Conservation (phyloP, 148 eudicot genomes). For the Cornus suecica region DNA sequence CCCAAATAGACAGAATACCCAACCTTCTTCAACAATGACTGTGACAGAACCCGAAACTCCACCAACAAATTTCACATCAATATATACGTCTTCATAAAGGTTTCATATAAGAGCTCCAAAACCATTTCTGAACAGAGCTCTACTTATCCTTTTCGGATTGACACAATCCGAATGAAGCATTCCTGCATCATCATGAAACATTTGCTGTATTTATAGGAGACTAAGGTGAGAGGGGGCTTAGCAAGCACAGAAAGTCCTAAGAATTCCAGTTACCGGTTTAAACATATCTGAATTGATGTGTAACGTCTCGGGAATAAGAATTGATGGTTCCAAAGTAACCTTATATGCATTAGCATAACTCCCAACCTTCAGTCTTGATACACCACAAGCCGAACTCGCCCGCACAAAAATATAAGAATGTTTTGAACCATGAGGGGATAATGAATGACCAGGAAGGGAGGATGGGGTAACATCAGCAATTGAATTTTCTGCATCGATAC, state of each 20-base stretch:
- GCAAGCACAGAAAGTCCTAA: too few species aligned
- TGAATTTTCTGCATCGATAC: constrained; percentile 57
- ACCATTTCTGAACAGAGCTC: constrained; percentile 60
- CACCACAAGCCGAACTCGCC: constrained; percentile 60
- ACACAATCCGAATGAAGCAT: constrained; percentile 71
- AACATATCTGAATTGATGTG: constrained; percentile 76
- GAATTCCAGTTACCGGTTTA: constrained; percentile 55
- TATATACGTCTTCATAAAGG: constrained; percentile 72
- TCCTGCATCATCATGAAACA: constrained; percentile 38
- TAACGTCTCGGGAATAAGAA: constrained; percentile 69
- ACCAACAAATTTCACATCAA: constrained; percentile 76
- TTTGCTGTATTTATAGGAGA: neutral
- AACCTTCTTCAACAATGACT: constrained; percentile 68
- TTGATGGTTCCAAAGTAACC: constrained; percentile 69
- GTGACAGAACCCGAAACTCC: constrained; percentile 75
- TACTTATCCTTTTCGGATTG: constrained; percentile 79
- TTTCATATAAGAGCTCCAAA: constrained; percentile 66
- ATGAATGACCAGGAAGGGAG: constrained; percentile 27
- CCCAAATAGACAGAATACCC: neutral
- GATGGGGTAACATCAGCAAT: constrained; percentile 49
- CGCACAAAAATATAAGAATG: constrained; percentile 58
- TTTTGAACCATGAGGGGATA: constrained; percentile 38
- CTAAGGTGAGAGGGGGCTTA: too few species aligned
- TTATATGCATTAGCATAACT: constrained; percentile 63
- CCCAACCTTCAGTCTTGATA: constrained; percentile 64